Conservation (phyloP, 2,329 filamentous ascomycete species). For the Colletotrichum lindemuthianum region DNA sequence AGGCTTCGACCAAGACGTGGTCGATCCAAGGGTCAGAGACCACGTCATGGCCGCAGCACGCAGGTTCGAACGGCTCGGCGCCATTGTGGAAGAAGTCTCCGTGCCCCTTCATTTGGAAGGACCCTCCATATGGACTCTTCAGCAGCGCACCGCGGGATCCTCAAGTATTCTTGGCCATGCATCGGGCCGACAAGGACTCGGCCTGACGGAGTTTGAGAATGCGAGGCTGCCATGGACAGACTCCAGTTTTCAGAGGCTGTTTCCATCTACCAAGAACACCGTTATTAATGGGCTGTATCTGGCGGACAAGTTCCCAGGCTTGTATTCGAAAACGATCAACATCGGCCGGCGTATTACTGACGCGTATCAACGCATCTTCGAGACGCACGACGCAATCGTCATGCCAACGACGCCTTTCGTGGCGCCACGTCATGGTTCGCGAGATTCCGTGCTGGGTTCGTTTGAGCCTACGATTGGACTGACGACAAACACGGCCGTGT, state of each 20-base stretch:
- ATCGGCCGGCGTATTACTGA: conserved; percentile 57
- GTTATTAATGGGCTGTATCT: conserved; percentile 63
- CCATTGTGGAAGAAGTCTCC: conserved; percentile 59
- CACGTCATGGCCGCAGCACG: conserved; percentile 53
- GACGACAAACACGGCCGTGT: conserved; percentile 65
- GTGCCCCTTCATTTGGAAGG: conserved; percentile 60
- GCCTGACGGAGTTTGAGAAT: conserved; percentile 60
- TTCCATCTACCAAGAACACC: conserved; percentile 64
- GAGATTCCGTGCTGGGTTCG: conserved; percentile 53
- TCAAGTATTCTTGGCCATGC: conserved; percentile 54
- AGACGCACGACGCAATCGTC: conserved; percentile 55
- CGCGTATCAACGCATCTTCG: conserved; percentile 54
- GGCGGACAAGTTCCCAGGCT: conserved; percentile 52
- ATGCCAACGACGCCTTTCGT: conserved; percentile 61
- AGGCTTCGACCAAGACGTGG: conserved; percentile 51
- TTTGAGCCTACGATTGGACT: conserved; percentile 63
- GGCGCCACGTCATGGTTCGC: conserved; percentile 53
- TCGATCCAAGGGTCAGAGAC: conserved; percentile 51
- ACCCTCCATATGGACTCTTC: conserved; percentile 60
- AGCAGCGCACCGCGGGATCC: conserved; percentile 56
- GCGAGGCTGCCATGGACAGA: conserved; percentile 57
- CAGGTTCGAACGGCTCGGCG: conserved; percentile 56
- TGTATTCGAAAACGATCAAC: conserved; percentile 62
- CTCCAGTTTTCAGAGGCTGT: conserved; percentile 60
- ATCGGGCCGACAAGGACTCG: conserved; percentile 57